Conservation (phyloP, 1,284 basidiomycete species). For the Coriolopsis trogii region DNA sequence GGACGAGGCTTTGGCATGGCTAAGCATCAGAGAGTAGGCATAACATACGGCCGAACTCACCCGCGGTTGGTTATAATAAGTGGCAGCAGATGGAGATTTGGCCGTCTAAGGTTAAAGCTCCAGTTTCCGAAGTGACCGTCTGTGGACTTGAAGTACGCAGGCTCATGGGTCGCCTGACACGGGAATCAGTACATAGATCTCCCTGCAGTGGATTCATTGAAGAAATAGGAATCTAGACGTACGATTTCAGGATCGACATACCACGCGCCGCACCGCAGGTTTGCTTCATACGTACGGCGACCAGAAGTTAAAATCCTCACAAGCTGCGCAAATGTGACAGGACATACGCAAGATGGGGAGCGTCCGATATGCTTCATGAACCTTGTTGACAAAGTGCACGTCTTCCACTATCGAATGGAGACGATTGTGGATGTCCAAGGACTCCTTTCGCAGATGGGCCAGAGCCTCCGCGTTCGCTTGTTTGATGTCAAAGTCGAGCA, state of each 20-base stretch:
- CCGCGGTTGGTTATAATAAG: conserved; percentile 60
- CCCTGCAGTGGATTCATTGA: background rate
- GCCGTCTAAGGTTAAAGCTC: conserved; percentile 85
- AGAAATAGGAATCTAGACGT: conserved; percentile 21
- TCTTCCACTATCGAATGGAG: conserved; percentile 86
- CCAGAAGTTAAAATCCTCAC: too few species aligned
- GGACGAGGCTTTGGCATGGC: conserved; percentile 60
- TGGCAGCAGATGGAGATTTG: conserved; percentile 82
- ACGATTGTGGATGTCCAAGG: conserved; percentile 81
- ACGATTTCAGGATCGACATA: conserved; percentile 79
- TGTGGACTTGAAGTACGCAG: conserved; percentile 95
- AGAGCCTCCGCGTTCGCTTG: conserved; percentile 35
- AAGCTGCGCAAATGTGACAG: too few species aligned
- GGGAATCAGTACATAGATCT: conserved; percentile 1
- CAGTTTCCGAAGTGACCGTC: conserved; percentile 92
- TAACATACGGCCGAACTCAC: conserved; percentile 44
- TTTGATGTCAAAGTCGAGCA: conserved; percentile 3
- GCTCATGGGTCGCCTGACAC: conserved; percentile 24
- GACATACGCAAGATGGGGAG: conserved; percentile 70
- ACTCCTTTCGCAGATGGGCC: conserved; percentile 62
- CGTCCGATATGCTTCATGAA: conserved; percentile 57
- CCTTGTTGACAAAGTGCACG: conserved; percentile 64
- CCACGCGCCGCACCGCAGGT: conserved; percentile 94
- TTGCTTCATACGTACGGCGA: conserved; percentile 72
- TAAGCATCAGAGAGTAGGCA: background rate